phyloP scores from a whole-genome alignment of 2,329 filamentous ascomycete genomes.

The Fusarium sp. region DNA sequence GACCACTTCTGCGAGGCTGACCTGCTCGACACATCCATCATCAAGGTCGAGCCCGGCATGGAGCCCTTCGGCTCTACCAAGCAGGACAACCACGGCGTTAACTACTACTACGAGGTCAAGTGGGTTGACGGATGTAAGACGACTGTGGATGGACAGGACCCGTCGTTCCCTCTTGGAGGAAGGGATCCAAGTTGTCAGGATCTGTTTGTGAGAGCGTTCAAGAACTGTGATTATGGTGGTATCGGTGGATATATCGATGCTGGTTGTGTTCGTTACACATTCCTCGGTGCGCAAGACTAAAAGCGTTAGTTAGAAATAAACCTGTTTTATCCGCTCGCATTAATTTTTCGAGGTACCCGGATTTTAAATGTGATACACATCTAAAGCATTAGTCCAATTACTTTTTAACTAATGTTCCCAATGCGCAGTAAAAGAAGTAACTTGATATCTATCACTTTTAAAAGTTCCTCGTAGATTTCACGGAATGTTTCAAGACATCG shows the following conservation, averaged over 20 bases:
- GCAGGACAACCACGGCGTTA: not conserved
- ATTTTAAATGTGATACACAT: too few relatives aligned
- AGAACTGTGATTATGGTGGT: slow-evolving; percentile 8
- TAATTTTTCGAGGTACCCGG: too few relatives aligned
- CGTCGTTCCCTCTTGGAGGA: not conserved
- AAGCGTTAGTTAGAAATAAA: not conserved
- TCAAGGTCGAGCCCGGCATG: not conserved
- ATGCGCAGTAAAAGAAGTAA: too few relatives aligned
- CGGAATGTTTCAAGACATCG: too few relatives aligned
- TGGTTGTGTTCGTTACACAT: not conserved
- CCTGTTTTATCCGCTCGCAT: not conserved
- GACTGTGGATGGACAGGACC: slow-evolving; percentile 2
- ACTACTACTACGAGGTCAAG: not conserved
- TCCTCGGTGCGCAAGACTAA: not conserved
- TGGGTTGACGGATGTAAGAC: slow-evolving; percentile 14
- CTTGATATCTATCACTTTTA: too few relatives aligned
- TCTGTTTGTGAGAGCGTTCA: slow-evolving; percentile 1
- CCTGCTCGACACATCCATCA: not conserved
- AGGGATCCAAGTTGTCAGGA: slow-evolving; percentile 1
- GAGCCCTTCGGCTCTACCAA: not conserved
- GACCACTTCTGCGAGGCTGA: slow-evolving; percentile 4
- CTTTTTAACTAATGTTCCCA: too few relatives aligned
- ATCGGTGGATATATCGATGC: slow-evolving; percentile 6
- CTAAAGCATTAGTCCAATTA: too few relatives aligned
- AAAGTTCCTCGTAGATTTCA: too few relatives aligned